phyloP scores from a whole-genome alignment of 805 yeast genomes.

The Yarrowia sp. region DNA sequence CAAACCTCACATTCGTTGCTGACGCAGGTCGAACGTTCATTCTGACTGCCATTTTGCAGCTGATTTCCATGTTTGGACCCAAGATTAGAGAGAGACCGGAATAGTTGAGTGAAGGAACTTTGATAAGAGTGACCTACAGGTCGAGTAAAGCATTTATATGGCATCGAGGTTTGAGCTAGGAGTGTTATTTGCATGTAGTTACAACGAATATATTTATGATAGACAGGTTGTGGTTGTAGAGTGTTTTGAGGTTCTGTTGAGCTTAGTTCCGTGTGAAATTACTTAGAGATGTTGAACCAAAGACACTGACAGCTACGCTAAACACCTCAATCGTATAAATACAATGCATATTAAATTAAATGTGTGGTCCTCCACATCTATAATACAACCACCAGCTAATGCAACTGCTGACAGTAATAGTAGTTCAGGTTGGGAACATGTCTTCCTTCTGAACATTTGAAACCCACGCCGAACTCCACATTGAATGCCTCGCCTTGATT shows the following conservation, averaged over 20 bases:
- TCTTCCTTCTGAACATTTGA: slow-evolving; percentile 10
- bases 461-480: slow-evolving; percentile 25
- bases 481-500: slow-evolving; percentile 24
- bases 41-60: slow-evolving; percentile 41
- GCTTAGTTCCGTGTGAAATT: too few relatives aligned
- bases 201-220: slow-evolving; percentile 19
- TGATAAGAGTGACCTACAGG: background rate
- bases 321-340: background rate
- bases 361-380: background rate
- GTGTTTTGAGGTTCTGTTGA: too few relatives aligned
- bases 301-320: too few relatives aligned
- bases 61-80: slow-evolving; percentile 27
- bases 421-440: slow-evolving; percentile 16
- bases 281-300: too few relatives aligned
- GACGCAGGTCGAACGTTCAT: slow-evolving; percentile 50
- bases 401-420: slow-evolving; percentile 23
- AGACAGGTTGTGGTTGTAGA: background rate
- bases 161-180: too few relatives aligned
- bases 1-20: slow-evolving; percentile 51
- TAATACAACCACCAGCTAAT: background rate
- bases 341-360: slow-evolving; percentile 5
- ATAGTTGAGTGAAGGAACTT: background rate
- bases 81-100: slow-evolving; percentile 8
- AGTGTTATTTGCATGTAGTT: slow-evolving; percentile 6
- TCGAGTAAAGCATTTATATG: too few relatives aligned